These are phyloP conservation scores for Silene coronaria DNA, from an alignment of 179 eudicot species.

Conservation along the genomic window DNA sequence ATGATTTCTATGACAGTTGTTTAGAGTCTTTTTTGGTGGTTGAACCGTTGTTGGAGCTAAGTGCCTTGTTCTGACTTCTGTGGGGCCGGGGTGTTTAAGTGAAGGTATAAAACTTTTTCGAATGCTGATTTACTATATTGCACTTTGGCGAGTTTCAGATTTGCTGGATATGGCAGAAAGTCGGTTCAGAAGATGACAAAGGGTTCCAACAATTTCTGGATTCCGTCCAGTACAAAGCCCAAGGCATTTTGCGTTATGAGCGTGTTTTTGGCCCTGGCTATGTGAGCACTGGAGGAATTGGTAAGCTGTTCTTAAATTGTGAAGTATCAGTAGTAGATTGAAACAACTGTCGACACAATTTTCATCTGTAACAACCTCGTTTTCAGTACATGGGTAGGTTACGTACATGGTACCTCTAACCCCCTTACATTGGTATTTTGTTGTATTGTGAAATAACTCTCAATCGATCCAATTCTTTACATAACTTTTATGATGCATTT, in stretches of 20 bases:
- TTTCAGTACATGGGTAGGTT: no score
- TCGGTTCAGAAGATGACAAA: slow-evolving; percentile 59
- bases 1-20: not conserved
- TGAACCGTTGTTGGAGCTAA: no score
- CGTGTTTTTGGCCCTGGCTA: slow-evolving; percentile 83
- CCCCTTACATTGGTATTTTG: no score
- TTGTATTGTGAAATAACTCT: no score
- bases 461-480: no score
- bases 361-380: not conserved
- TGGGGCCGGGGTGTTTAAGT: not conserved
- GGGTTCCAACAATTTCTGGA: slow-evolving; percentile 87
- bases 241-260: slow-evolving; percentile 79
- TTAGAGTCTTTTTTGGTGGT: not conserved
- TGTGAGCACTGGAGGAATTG: slow-evolving; percentile 98
- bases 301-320: slow-evolving; percentile 31
- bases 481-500: not conserved
- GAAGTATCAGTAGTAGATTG: not conserved
- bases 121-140: not conserved
- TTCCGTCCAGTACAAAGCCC: slow-evolving; percentile 73
- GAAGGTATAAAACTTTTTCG: not conserved
- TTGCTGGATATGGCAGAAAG: slow-evolving; percentile 93
- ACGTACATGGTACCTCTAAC: no score
- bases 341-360: not conserved
- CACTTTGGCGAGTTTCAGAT: slow-evolving; percentile 42
- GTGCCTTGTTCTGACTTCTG: no score